These are phyloP conservation scores for Cadophora sp. DNA, from an alignment of 2,329 filamentous ascomycete species.

Conservation along the genomic window DNA sequence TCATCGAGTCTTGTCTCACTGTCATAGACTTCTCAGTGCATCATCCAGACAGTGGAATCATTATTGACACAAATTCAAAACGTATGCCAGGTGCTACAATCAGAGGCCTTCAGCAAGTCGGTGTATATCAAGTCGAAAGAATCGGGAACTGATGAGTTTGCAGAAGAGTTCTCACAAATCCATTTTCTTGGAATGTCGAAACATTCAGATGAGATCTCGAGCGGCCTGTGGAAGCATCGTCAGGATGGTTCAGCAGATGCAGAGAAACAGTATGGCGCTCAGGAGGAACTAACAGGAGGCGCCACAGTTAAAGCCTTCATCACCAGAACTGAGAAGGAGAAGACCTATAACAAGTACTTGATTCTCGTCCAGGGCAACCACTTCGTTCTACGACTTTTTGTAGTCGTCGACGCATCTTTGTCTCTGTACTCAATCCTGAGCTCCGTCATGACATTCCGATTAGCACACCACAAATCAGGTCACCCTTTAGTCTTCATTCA, in stretches of 20 bases:
- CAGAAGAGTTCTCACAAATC: not conserved
- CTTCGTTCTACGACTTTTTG: constrained; percentile 25
- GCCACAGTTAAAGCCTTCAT: not conserved
- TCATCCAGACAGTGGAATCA: too few species aligned
- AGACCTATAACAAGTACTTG: not conserved
- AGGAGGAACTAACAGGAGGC: not conserved
- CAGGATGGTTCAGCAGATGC: not conserved
- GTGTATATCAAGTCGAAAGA: not conserved
- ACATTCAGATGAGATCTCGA: not conserved
- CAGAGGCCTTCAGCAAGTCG: not conserved
- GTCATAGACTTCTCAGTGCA: too few species aligned
- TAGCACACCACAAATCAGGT: constrained; percentile 26
- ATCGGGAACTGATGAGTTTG: not conserved
- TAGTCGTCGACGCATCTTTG: constrained; percentile 31
- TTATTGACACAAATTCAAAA: not conserved
- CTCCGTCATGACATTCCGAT: constrained; percentile 28
- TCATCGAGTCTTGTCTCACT: too few species aligned
- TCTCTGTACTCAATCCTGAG: constrained; percentile 32
- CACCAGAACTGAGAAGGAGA: not conserved
- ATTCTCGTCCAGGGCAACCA: not conserved
- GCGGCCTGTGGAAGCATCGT: not conserved
- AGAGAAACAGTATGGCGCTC: not conserved
- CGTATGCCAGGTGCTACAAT: not conserved
- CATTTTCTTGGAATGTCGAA: too few species aligned
- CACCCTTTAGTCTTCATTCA: constrained; percentile 22